phyloP scores from a whole-genome alignment of 225 moss, liverwort and hornwort species.

The Pseudoscleropodium purum region DNA sequence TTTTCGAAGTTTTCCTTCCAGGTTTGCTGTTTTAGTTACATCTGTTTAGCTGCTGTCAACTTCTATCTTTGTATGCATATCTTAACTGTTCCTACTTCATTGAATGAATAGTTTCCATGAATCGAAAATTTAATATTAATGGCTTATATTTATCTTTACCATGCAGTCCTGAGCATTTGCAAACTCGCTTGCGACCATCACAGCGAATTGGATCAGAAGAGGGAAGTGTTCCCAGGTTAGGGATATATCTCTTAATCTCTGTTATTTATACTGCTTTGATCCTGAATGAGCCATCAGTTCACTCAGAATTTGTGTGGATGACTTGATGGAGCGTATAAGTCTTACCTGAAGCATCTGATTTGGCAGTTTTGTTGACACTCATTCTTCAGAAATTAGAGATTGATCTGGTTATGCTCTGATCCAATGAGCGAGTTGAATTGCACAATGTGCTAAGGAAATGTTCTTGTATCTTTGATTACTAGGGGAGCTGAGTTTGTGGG shows the following conservation, averaged over 20 bases:
- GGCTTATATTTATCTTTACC: neutral
- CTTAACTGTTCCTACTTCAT: neutral
- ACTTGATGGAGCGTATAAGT: neutral
- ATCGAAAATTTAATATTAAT: neutral
- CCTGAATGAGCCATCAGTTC: neutral
- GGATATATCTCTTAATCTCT: neutral
- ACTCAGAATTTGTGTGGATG: neutral
- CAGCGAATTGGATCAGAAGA: slow-evolving; percentile 83
- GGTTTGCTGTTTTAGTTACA: slow-evolving; percentile 18
- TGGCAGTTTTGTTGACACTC: neutral
- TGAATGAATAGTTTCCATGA: neutral
- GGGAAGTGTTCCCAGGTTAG: slow-evolving; percentile 82
- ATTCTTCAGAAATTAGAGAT: neutral
- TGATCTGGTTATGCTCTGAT: neutral
- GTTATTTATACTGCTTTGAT: neutral
- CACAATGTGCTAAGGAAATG: neutral
- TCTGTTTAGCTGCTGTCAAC: neutral
- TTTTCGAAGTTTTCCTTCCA: slow-evolving; percentile 77
- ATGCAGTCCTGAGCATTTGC: slow-evolving; percentile 86
- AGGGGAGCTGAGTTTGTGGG: neutral
- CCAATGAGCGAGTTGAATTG: neutral
- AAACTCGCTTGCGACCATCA: slow-evolving; percentile 66
- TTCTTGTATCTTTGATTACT: neutral
- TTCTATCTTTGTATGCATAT: neutral
- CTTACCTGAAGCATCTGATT: neutral